A percentile compares a stretch with the other conserved stretches of the same genome.
phyloP scores from a whole-genome alignment of 2,329 filamentous ascomycete genomes.

The Cladosporium velox region DNA sequence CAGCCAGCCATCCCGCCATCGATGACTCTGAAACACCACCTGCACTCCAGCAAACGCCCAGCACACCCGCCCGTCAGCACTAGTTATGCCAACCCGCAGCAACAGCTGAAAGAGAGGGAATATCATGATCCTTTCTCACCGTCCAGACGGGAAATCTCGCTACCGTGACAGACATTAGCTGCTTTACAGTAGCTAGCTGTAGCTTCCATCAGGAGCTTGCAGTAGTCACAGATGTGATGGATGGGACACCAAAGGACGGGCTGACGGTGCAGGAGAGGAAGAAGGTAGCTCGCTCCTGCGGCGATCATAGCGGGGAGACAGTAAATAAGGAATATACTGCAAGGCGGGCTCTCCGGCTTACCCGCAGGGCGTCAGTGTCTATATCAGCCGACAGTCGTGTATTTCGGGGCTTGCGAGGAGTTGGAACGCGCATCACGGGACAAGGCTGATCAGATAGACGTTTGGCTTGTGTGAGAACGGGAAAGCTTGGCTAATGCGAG shows the following conservation, averaged over 20 bases:
- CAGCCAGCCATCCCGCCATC: background rate
- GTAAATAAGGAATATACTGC: background rate
- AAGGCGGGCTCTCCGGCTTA: background rate
- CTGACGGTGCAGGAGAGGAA: background rate
- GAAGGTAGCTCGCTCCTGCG: background rate
- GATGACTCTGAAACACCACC: background rate
- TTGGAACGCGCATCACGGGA: too few species aligned
- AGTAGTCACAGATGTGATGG: background rate
- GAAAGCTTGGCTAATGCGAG: background rate
- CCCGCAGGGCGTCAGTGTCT: background rate
- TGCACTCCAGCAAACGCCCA: background rate
- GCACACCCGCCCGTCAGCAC: conserved; percentile 1
- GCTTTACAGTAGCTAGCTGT: background rate
- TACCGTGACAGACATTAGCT: background rate
- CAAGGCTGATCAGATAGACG: background rate
- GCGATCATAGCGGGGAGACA: background rate
- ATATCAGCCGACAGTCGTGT: background rate
- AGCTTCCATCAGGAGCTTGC: background rate
- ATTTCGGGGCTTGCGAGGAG: too few species aligned
- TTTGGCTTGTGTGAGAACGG: background rate
- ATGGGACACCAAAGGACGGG: background rate
- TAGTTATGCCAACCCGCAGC: background rate
- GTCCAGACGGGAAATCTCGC: background rate
- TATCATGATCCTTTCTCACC: background rate
- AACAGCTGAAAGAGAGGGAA: background rate